A percentile compares a stretch with the other conserved stretches of the same genome.
phyloP scores from a whole-genome alignment of 257 asterid species.

The Linaria vulgaris region DNA sequence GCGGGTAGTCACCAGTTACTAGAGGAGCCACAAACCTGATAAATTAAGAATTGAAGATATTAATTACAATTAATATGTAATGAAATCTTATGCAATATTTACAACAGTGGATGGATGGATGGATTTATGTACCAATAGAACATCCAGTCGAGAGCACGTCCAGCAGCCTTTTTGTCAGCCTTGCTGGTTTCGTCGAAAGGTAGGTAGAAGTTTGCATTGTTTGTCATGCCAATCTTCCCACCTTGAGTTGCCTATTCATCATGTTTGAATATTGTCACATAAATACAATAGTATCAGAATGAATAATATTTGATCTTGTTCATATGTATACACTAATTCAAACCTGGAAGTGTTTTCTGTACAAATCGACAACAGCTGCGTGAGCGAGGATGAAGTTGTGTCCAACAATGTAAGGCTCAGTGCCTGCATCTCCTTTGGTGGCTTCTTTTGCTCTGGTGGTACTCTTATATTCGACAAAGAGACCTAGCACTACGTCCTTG shows the following conservation, averaged over 20 bases:
- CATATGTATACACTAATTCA: not conserved
- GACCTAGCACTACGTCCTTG: no score
- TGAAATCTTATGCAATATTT: no score
- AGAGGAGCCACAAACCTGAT: conserved; percentile 32
- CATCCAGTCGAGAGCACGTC: conserved; percentile 26
- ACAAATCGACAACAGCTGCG: conserved; percentile 30
- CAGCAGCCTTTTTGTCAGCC: conserved; percentile 21
- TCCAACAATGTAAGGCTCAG: conserved; percentile 32
- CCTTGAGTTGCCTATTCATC: conserved; percentile 26
- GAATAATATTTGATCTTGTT: no score
- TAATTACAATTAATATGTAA: no score
- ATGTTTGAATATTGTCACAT: no score
- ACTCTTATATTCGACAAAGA: not conserved
- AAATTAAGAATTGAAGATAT: no score
- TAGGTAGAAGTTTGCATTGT: conserved; percentile 25
- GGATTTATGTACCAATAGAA: conserved; percentile 27
- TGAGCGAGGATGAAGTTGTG: conserved; percentile 35
- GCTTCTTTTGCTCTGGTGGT: not conserved
- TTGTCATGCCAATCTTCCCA: conserved; percentile 37
- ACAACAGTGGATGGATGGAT: not conserved
- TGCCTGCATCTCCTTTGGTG: conserved; percentile 27
- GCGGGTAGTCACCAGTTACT: conserved; percentile 16
- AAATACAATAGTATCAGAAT: no score
- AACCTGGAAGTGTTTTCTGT: conserved; percentile 31
- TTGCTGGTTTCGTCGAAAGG: conserved; percentile 17